Evolutionary conservation across 352 stramenopile species (phyloP).

Genomic region (Halophytophthora batemanensis): DNA sequence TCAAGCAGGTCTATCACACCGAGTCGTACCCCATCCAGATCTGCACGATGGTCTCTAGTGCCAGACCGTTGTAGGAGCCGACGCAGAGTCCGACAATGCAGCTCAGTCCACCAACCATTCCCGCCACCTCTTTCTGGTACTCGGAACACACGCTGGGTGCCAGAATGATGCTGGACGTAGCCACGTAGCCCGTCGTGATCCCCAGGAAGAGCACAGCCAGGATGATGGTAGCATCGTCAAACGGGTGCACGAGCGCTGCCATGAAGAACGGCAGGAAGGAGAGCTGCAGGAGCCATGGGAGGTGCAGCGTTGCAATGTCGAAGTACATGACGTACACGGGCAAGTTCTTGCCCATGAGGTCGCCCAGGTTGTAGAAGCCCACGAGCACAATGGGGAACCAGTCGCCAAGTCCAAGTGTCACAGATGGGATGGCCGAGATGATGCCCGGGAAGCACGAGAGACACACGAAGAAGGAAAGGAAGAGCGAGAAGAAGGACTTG

Average conservation of each 20-base stretch:
- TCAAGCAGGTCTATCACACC: no score
- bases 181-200: slow-evolving; percentile 72
- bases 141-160: slow-evolving; percentile 70
- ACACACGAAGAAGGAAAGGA: slow-evolving; percentile 75
- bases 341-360: slow-evolving; percentile 79
- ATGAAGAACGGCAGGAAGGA: slow-evolving; percentile 76
- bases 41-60: slow-evolving; percentile 63
- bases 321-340: slow-evolving; percentile 73
- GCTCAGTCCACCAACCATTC: slow-evolving; percentile 68
- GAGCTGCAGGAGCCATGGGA: slow-evolving; percentile 58
- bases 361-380: slow-evolving; percentile 70
- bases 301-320: slow-evolving; percentile 60
- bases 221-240: slow-evolving; percentile 52
- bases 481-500: slow-evolving; percentile 78
- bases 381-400: slow-evolving; percentile 81
- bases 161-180: slow-evolving; percentile 75
- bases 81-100: slow-evolving; percentile 72
- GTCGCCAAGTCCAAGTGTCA: slow-evolving; percentile 48
- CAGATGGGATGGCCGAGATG: slow-evolving; percentile 66
- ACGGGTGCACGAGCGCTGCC: slow-evolving; percentile 43
- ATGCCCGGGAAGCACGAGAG: slow-evolving; percentile 79
- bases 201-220: slow-evolving; percentile 53
- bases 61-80: slow-evolving; percentile 74
- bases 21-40: slow-evolving; percentile 24
- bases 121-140: slow-evolving; percentile 75